Evolutionary conservation across 257 asterid species (phyloP).

Genomic region (Gardenia jasminoides): DNA sequence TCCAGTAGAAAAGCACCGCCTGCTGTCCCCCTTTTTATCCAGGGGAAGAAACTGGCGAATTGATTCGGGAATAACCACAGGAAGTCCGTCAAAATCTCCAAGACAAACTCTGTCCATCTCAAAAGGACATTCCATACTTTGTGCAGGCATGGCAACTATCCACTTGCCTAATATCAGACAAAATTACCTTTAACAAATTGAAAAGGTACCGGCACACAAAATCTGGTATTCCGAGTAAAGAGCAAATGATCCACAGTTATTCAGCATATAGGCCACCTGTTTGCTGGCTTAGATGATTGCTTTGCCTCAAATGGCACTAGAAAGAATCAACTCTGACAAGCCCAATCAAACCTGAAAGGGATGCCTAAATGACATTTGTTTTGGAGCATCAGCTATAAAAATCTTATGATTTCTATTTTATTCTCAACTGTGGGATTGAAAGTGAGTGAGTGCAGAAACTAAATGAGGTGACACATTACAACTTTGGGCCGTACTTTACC

Average conservation of each 20-base stretch:
- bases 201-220: background rate
- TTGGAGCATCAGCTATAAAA: background rate
- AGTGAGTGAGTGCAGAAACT: background rate
- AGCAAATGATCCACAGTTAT: background rate
- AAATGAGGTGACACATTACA: background rate
- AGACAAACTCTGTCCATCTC: background rate
- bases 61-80: background rate
- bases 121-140: background rate
- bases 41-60: background rate
- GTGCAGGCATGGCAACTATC: background rate
- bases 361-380: background rate
- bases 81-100: background rate
- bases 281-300: background rate
- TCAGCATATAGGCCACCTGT: background rate
- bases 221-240: background rate
- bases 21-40: background rate
- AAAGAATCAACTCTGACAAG: background rate
- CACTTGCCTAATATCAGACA: background rate
- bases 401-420: no score
- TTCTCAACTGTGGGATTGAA: background rate
- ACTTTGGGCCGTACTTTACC: background rate
- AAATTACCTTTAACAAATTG: background rate
- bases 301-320: no score
- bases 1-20: background rate
- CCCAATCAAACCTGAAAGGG: background rate